Evolutionary conservation across 257 asterid species (phyloP), one percentile per base, ranked within the genome.

Genomic region (Primulina eburnea): DNA sequence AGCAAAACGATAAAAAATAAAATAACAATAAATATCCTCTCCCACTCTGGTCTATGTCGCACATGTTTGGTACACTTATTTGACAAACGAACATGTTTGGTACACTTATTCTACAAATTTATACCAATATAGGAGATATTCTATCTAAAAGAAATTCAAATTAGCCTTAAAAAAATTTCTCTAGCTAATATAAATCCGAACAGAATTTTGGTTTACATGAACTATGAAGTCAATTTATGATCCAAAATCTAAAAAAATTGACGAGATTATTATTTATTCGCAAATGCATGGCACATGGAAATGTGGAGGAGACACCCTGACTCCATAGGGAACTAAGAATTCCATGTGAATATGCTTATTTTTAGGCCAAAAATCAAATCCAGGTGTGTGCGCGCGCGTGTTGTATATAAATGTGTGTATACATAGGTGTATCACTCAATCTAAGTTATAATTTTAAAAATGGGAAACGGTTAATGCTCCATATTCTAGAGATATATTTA

Each of bases 291-390:
- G 79, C 81, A 79, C 80, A 78, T 76, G 83, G 86, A 43, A 66
- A 73, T 66, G 77, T 66, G 77, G 59, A 30, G 72, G 26, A 75
- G 73, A 37, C 64, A 60, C 73, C 77, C 40, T 30, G 60, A 69
- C 35, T 61, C 62, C 72, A 65, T 53, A 29, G 4, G 28, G 67
- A 71, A 68, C 80, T 68, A 71, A 72, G 75, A 72, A 69, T 20
- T 40, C 82, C 81, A 78, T 75, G 85, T 72, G 81, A 63, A 20
- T 63, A 28, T 40, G 72, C 79, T 78, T 78, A 75, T 69, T 71
- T 69, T 72, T 75, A 80, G 82, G 77, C 73, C 73, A 71, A 71
- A 37, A 37, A 37, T 37, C 43, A 37, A 32, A 63, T 55, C 65
- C 43, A 65, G 43, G 35, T 72, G 62, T 2, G 30, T 28, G 4